A percentile compares a stretch with the other conserved stretches of the same genome.
These are phyloP conservation scores for Rhizopogon vinicolor DNA, from an alignment of 768 basidiomycete genomes.

Conservation along the genomic window DNA sequence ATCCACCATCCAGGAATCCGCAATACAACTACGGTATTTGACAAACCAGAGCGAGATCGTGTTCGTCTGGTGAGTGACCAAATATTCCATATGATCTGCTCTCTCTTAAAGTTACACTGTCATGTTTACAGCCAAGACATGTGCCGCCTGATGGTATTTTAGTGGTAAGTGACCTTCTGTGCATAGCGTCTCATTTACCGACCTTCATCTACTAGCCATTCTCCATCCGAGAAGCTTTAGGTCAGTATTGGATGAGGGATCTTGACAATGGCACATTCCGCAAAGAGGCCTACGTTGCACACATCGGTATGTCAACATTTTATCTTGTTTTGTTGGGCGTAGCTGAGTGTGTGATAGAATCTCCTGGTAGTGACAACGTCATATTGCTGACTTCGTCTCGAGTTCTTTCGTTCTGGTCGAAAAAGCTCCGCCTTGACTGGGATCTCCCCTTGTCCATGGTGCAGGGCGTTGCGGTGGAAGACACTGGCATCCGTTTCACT, in stretches of 20 bases:
- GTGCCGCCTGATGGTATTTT: conserved; percentile 85
- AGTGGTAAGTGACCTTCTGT: conserved; percentile 46
- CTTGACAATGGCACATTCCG: conserved; percentile 86
- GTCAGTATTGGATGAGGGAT: conserved; percentile 97
- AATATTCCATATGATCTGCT: background rate
- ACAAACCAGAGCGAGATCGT: conserved; percentile 85
- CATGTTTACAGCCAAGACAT: conserved; percentile 64
- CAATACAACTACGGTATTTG: conserved; percentile 98
- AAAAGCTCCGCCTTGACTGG: conserved; percentile 84
- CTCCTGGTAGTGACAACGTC: conserved; percentile 76
- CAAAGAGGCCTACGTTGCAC: conserved; percentile 84
- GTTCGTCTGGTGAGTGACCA: conserved; percentile 59
- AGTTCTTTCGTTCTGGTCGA: conserved; percentile 82
- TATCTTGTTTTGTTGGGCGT: conserved; percentile 1
- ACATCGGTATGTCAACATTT: conserved; percentile 61
- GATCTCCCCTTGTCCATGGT: conserved; percentile 85
- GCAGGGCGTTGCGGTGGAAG: conserved; percentile 84
- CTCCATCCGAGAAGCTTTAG: conserved; percentile 83
- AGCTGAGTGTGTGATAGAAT: conserved; percentile 39
- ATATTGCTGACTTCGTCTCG: conserved; percentile 75
- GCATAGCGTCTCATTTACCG: background rate
- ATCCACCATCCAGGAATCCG: conserved; percentile 67
- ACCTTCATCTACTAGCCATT: conserved; percentile 57
- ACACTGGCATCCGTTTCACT: conserved; percentile 84
- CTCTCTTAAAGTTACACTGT: background rate